Conservation (phyloP, 176 grass and related monocot species). For the Triticum timopheevii region DNA sequence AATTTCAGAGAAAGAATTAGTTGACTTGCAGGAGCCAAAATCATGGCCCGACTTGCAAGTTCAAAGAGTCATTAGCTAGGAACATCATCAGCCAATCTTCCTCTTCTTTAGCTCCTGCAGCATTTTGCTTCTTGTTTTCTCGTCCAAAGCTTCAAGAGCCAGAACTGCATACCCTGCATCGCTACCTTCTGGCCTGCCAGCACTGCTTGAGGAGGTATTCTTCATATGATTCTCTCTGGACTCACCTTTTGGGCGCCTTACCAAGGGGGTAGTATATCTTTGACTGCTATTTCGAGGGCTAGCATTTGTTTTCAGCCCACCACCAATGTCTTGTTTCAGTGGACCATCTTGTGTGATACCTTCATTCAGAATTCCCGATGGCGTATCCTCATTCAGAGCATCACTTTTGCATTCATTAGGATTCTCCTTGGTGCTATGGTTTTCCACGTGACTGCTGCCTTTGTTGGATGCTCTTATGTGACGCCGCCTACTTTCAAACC, state of each 20-base stretch:
- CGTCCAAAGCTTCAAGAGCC: background rate
- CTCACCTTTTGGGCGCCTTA: background rate
- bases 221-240: slow-evolving; percentile 11
- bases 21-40: background rate
- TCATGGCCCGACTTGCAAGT: background rate
- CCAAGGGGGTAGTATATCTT: background rate
- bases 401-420: background rate
- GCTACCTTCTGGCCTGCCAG: background rate
- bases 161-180: background rate
- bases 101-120: slow-evolving; percentile 38
- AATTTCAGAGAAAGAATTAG: background rate
- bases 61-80: background rate
- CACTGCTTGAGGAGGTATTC: background rate
- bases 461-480: slow-evolving; percentile 13
- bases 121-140: slow-evolving; percentile 27
- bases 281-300: background rate
- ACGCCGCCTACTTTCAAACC: slow-evolving; percentile 49
- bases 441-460: background rate
- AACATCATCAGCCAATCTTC: slow-evolving; percentile 36
- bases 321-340: background rate
- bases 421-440: background rate
- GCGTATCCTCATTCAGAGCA: slow-evolving; percentile 11
- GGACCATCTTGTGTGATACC: background rate
- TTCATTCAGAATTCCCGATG: slow-evolving; percentile 8
- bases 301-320: background rate